A percentile compares a stretch with the other conserved stretches of the same genome.
phyloP scores from a whole-genome alignment of 768 basidiomycete genomes.

The Sporobolomyces pararoseus region DNA sequence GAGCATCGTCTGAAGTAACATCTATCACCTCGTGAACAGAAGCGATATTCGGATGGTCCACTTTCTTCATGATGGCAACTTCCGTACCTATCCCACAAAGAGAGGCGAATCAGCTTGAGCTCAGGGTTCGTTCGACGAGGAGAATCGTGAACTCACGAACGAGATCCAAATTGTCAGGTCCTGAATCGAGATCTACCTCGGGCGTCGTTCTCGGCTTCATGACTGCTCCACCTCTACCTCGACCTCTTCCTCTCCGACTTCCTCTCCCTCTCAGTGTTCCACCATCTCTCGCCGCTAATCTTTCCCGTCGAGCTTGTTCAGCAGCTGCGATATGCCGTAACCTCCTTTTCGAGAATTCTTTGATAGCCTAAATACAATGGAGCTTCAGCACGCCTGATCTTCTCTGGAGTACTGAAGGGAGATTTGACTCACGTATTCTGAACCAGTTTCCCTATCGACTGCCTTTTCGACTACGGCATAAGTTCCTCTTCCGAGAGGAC shows the following conservation, averaged over 20 bases:
- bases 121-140: no score
- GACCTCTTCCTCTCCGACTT: slow-evolving; percentile 13
- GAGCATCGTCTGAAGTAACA: slow-evolving; percentile 41
- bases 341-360: slow-evolving; percentile 38
- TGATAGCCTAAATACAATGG: slow-evolving; percentile 41
- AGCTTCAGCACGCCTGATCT: no score
- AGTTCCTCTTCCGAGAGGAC: slow-evolving; percentile 25
- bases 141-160: slow-evolving; percentile 23
- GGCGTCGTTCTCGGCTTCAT: neutral
- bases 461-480: slow-evolving; percentile 40
- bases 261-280: slow-evolving; percentile 11
- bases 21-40: slow-evolving; percentile 43
- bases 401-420: neutral
- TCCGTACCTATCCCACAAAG: slow-evolving; percentile 10
- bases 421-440: slow-evolving; percentile 28
- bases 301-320: slow-evolving; percentile 17
- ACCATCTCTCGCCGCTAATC: slow-evolving; percentile 4
- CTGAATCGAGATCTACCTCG: slow-evolving; percentile 19
- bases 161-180: slow-evolving; percentile 37
- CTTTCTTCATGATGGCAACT: slow-evolving; percentile 43
- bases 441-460: slow-evolving; percentile 30
- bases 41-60: slow-evolving; percentile 41
- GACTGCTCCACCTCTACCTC: slow-evolving; percentile 17
- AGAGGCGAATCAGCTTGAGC: neutral
- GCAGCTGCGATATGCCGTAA: slow-evolving; percentile 33